Evolutionary conservation across 2,329 filamentous ascomycete genomes (phyloP).

Genomic region (Bipolaris sorokiniana): DNA sequence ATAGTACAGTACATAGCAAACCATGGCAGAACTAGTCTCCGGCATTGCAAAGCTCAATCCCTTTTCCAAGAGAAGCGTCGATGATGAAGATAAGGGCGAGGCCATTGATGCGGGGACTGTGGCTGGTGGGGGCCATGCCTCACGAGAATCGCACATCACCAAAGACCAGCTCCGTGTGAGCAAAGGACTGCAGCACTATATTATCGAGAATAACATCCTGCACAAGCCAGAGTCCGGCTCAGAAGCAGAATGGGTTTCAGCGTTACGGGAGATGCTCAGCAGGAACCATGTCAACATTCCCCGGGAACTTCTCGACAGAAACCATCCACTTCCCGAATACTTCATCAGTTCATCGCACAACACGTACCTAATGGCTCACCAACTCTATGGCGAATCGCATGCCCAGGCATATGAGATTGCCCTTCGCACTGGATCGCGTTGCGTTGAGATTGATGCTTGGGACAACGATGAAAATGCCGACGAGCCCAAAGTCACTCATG

Average conservation of each 20-base stretch:
- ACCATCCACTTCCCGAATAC: slow-evolving; percentile 69
- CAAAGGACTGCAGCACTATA: slow-evolving; percentile 62
- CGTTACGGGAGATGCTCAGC: slow-evolving; percentile 60
- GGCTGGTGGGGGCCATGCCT: slow-evolving; percentile 65
- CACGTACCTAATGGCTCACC: slow-evolving; percentile 73
- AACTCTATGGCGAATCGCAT: slow-evolving; percentile 69
- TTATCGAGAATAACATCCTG: slow-evolving; percentile 61
- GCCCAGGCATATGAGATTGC: slow-evolving; percentile 69
- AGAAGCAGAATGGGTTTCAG: slow-evolving; percentile 53
- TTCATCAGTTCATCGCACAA: slow-evolving; percentile 77
- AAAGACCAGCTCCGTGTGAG: slow-evolving; percentile 65
- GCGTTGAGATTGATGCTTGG: slow-evolving; percentile 78
- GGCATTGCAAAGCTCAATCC: slow-evolving; percentile 43
- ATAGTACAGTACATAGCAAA: slow-evolving; percentile 5
- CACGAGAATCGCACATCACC: slow-evolving; percentile 56
- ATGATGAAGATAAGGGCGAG: slow-evolving; percentile 63
- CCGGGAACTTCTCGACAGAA: slow-evolving; percentile 60
- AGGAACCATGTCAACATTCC: slow-evolving; percentile 66
- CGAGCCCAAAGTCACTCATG: slow-evolving; percentile 74
- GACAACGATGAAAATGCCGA: slow-evolving; percentile 65
- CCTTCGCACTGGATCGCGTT: slow-evolving; percentile 67
- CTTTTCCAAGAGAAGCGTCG: slow-evolving; percentile 41
- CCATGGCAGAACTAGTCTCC: slow-evolving; percentile 44
- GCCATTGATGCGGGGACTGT: slow-evolving; percentile 57
- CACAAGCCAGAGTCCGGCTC: slow-evolving; percentile 56